These are phyloP conservation scores for Penicillium sp. DNA, from an alignment of 2,329 filamentous ascomycete genomes.

Conservation along the genomic window DNA sequence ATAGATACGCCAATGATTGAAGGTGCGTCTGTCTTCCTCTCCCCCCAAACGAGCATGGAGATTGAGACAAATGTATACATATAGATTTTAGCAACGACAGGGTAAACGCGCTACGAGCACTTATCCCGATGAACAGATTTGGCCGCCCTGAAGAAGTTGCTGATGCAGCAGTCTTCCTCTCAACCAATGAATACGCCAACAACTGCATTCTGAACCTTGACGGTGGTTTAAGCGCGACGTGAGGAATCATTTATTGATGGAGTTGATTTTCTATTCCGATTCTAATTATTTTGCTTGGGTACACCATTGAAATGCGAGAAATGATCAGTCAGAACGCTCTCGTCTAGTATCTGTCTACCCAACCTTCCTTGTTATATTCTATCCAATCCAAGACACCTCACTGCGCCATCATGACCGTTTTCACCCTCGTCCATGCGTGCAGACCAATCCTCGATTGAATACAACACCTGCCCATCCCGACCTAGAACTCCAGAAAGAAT, in stretches of 20 bases:
- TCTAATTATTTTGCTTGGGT: not conserved
- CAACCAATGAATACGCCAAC: constrained; percentile 74
- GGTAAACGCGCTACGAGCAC: constrained; percentile 29
- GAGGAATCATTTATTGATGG: not conserved
- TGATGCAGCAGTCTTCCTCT: constrained; percentile 76
- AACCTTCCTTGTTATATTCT: not conserved
- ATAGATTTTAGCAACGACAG: constrained; percentile 41
- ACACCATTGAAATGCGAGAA: not conserved
- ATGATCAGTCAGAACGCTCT: not conserved
- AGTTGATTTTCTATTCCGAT: not conserved
- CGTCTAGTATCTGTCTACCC: not conserved
- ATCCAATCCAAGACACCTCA: not conserved
- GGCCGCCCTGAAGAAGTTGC: constrained; percentile 69
- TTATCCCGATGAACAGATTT: constrained; percentile 65
- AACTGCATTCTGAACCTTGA: constrained; percentile 84
- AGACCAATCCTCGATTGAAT: not conserved
- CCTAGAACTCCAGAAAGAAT: constrained; percentile 4
- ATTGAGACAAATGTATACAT: not conserved
- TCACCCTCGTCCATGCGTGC: not conserved
- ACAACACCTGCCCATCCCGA: not conserved
- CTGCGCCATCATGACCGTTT: constrained; percentile 2
- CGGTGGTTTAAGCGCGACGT: constrained; percentile 71
- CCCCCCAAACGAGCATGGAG: too few relatives aligned
- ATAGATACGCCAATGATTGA: constrained; percentile 76
- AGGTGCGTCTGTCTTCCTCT: not conserved